Conservation (phyloP, 1,284 basidiomycete genomes). For the Porodaedalea pini region DNA sequence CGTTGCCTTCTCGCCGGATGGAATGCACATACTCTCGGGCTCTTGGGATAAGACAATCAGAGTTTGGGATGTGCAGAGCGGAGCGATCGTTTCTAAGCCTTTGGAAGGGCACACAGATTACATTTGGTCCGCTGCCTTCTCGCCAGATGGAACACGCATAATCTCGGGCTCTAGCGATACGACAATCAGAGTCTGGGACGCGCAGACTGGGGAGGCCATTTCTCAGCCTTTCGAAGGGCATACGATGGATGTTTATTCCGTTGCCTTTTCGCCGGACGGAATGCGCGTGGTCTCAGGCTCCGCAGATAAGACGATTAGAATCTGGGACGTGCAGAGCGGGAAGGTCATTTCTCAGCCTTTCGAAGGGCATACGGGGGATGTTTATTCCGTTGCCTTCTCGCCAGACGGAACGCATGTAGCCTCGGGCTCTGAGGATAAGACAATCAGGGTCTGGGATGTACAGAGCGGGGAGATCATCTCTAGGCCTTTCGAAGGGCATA, state of each 20-base stretch:
- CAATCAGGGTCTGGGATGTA: slow-evolving; percentile 2
- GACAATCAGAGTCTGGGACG: slow-evolving; percentile 3
- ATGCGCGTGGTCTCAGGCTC: slow-evolving; percentile 4
- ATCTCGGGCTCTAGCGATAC: neutral
- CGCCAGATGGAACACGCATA: neutral
- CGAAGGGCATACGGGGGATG: neutral
- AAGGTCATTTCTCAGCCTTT: neutral
- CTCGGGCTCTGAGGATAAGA: slow-evolving; percentile 2
- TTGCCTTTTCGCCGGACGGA: slow-evolving; percentile 4
- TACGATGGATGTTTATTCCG: neutral
- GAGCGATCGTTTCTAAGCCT: neutral
- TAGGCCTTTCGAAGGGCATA: neutral
- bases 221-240: neutral
- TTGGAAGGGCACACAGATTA: neutral
- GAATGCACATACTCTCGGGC: slow-evolving; percentile 2
- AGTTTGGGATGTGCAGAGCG: slow-evolving; percentile 19
- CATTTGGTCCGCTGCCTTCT: neutral
- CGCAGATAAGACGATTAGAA: neutral
- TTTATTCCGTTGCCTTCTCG: neutral
- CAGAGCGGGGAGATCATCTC: neutral
- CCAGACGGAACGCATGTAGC: slow-evolving; percentile 1
- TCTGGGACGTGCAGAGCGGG: slow-evolving; percentile 9
- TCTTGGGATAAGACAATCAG: slow-evolving; percentile 19
- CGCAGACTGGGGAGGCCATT: neutral
- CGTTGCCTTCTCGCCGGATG: slow-evolving; percentile 20